These are phyloP conservation scores for Takashimella koratensis DNA, from an alignment of 1,284 basidiomycete species.

Conservation along the genomic window DNA sequence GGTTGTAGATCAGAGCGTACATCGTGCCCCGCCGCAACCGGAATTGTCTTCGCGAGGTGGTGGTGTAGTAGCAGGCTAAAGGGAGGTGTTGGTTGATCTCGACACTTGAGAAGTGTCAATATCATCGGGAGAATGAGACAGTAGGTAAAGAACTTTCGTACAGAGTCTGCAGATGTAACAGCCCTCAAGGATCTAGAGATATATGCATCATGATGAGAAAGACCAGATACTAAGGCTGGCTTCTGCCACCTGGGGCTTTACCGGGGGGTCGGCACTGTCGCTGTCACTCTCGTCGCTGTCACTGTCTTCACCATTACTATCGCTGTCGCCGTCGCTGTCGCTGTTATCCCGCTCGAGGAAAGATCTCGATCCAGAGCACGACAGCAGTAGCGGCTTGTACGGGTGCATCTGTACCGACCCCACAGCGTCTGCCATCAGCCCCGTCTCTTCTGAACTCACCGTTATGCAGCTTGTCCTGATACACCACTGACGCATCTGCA, in stretches of 20 bases:
- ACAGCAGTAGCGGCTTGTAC: conserved; percentile 34
- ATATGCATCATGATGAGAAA: neutral
- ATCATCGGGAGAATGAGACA: too few relatives aligned
- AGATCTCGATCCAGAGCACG: conserved; percentile 30
- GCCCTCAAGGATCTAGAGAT: too few relatives aligned
- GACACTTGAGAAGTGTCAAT: too few relatives aligned
- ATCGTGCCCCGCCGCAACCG: too few relatives aligned
- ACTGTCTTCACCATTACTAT: neutral
- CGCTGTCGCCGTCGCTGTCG: neutral
- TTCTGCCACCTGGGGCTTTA: neutral
- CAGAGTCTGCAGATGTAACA: neutral
- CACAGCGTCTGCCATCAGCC: conserved; percentile 32
- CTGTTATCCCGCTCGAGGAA: conserved; percentile 3
- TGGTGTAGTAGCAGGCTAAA: too few relatives aligned
- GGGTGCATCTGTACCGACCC: conserved; percentile 44
- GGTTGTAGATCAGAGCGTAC: too few relatives aligned
- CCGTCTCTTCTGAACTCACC: conserved; percentile 8
- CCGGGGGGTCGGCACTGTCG: neutral
- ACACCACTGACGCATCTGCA: conserved; percentile 6
- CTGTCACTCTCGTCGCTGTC: neutral
- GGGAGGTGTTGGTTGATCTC: too few relatives aligned
- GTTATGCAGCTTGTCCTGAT: conserved; percentile 11
- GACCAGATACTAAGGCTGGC: conserved; percentile 9
- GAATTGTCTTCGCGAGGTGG: too few relatives aligned
- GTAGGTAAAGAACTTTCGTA: too few relatives aligned